Base-by-base conservation (phyloP, 768 basidiomycete species). In the Leccinum fibrillosum region DNA sequence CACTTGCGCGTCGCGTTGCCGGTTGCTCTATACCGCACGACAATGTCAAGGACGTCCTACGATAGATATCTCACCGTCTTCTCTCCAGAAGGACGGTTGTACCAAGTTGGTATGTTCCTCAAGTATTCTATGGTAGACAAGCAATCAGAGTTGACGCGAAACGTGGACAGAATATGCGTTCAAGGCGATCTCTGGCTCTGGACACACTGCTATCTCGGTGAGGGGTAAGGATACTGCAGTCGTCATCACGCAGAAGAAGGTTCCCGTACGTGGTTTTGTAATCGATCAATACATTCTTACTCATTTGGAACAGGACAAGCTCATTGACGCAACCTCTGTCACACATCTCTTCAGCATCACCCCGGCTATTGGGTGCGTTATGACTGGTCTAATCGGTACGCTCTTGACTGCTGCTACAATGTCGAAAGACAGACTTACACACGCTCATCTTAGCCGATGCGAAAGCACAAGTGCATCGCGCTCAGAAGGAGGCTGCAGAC, bases 131-230 rank as follows among this genome's bases (percentile, higher is more conserved):
- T 51, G 35, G 1, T 4, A 13, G 8, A 12, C 2, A 25, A 8
- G 35, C 45, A 30, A 49, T 13, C 49, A 34, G 11, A 35, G 19
- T 25, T 55, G 50, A 58, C 45, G 65, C 58, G 62, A 59, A 58
- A 58, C 28, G 54, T 59, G 53, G 28, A 53, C 60, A 98, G 95
- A 98, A 78, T 98, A 98, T 81, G 96, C 97, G 26, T 98, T 98
- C 88, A 99, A 98, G 76, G 97, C 97, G 50, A 98, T 98, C 73
- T 93, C 94, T 61, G 94, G 93, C 55, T 94, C 94, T 1, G 96
- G 94, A 1, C 93, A 98, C 69, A 98, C 97, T 2, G 86, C 96
- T 1, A 82, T 99, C 52, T 83, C 95, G 17, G 90, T 98, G 48
- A 80, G 96, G 67, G 97, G 97, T 17, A 92, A 92, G 73, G 95